Evolutionary conservation across 345 rosid species (phyloP), one percentile per base, ranked within the genome.

Genomic region (Camelina neglecta): DNA sequence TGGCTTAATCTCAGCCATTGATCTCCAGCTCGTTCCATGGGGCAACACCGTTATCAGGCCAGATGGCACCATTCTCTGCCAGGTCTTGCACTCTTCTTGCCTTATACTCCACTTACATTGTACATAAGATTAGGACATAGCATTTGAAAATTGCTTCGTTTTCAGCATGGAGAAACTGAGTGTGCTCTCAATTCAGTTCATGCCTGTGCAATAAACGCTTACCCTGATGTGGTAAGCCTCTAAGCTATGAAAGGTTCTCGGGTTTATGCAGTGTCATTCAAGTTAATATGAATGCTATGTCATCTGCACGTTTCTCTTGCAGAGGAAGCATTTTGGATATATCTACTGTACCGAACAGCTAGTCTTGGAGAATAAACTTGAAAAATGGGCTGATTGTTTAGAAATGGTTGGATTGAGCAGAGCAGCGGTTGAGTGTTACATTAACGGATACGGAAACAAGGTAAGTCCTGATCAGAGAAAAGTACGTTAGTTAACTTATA

Each of bases 21-120:
- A 88, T 75, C 96, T 91, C 75, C 84, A 86, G 62, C 60, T 91
- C 70, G 41, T 91, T 21, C 98, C 98, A 3, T 93, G 92, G 97
- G 98, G 98, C 53, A 93, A 93, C 65, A 69, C 91, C 58, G 31
- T 82, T 65, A 20, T 83, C 38, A 42, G 24, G 65, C 69, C 77
- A 33, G 75, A 75, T 60, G 85, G 84, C 35, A 21, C 83, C 82
- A 63, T 86, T 78, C 62, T 57, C 73, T 93, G 97, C 78, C 98
- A 93, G 96, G 97, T 93, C 33, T 62, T 62, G 42, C 15, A 59
- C 39, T 73, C 73, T 80, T 72, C 70, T 47, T 10, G 41, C 39
- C 16, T 55, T 61, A 5, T 16, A 31, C 47, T 36, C 15, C 69
- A 60, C 33, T 62, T 76, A 7, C 48, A 55, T 47, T 7, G 1